Conservation (phyloP, 1,284 basidiomycete species). For the Cryptococcus hybrid region DNA sequence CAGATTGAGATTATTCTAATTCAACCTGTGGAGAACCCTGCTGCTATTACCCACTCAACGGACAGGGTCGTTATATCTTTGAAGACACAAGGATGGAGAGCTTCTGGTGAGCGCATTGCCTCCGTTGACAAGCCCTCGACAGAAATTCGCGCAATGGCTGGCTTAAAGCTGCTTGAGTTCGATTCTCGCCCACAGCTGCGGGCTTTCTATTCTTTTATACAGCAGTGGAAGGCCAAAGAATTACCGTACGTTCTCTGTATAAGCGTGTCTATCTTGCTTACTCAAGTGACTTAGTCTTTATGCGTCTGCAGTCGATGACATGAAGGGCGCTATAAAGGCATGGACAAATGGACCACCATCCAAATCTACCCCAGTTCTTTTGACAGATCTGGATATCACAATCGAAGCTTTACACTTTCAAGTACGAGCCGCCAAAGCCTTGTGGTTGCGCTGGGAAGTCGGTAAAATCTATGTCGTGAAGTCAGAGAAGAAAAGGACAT, state of each 20-base stretch:
- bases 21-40: not conserved
- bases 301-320: constrained; percentile 8
- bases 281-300: constrained; percentile 16
- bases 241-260: constrained; percentile 22
- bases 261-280: constrained; percentile 5
- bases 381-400: constrained; percentile 24
- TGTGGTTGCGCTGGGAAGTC: constrained; percentile 45
- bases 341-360: not conserved
- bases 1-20: constrained; percentile 11
- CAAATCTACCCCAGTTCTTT: not conserved
- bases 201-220: constrained; percentile 35
- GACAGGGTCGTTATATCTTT: constrained; percentile 15
- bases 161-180: constrained; percentile 23
- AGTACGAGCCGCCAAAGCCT: constrained; percentile 33
- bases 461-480: constrained; percentile 26
- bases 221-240: constrained; percentile 34
- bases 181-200: constrained; percentile 38
- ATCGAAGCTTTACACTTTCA: constrained; percentile 24
- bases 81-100: constrained; percentile 1
- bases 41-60: not conserved
- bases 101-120: not conserved
- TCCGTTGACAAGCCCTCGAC: constrained; percentile 6
- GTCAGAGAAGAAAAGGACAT: constrained; percentile 10
- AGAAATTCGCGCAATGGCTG: constrained; percentile 11
- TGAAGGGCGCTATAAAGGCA: not conserved